Conservation (phyloP, 257 asterid species). For the Buddleja alternifolia region DNA sequence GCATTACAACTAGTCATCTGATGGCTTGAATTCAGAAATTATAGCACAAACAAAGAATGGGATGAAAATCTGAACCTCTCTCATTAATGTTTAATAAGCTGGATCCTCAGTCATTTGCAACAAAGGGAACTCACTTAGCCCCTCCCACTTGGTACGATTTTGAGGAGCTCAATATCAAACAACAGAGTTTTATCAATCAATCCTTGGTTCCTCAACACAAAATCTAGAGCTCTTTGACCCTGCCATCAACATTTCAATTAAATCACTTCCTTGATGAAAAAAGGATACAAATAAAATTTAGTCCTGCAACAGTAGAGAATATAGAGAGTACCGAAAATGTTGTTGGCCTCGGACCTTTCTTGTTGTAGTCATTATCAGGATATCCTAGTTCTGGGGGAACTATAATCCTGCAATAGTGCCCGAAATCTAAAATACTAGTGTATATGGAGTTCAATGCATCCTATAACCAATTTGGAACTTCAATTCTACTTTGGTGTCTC, state of each 20-base stretch:
- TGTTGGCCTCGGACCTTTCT: conserved; percentile 95
- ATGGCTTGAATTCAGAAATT: not conserved
- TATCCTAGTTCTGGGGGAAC: conserved; percentile 98
- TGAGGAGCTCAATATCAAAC: conserved; percentile 90
- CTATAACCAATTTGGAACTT: too few species aligned
- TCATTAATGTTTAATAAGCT: too few species aligned
- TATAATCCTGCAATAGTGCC: conserved; percentile 59
- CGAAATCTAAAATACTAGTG: conserved; percentile 21
- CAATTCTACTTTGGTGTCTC: too few species aligned
- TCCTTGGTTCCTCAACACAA: conserved; percentile 94
- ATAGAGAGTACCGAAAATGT: conserved; percentile 79
- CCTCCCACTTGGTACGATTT: conserved; percentile 68
- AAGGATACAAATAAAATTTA: not conserved
- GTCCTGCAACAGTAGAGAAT: conserved; percentile 9
- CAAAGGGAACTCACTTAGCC: conserved; percentile 37
- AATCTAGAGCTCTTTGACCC: conserved; percentile 98
- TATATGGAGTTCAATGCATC: not conserved
- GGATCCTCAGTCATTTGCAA: too few species aligned
- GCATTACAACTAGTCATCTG: not conserved
- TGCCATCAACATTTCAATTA: conserved; percentile 34
- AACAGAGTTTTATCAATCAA: conserved; percentile 92
- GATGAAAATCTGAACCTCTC: too few species aligned
- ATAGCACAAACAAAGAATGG: too few species aligned
- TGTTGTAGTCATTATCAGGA: conserved; percentile 90
- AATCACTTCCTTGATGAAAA: conserved; percentile 3